Percentiles rank a stretch among this genome's conserved stretches.
phyloP scores from a whole-genome alignment of 495 filamentous ascomycete genomes.

The Penicillium argentinense region DNA sequence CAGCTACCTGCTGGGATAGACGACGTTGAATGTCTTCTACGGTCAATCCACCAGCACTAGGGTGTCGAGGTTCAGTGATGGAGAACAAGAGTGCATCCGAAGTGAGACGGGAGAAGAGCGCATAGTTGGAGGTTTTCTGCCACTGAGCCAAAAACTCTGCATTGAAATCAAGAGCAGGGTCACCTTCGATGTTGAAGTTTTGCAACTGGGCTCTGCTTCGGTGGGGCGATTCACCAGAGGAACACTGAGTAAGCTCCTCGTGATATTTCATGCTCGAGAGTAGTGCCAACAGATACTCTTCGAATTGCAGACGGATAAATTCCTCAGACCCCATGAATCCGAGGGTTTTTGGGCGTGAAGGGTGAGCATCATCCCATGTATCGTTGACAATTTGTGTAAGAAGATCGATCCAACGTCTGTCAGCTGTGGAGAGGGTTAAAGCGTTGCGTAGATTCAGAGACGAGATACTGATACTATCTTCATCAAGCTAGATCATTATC shows the following conservation, averaged over 20 bases:
- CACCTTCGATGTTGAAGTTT: conserved; percentile 64
- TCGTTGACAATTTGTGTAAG: conserved; percentile 90
- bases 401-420: conserved; percentile 95
- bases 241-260: conserved; percentile 57
- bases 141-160: conserved; percentile 71
- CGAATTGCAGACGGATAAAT: conserved; percentile 95
- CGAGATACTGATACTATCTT: conserved; percentile 79
- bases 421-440: conserved; percentile 77
- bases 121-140: conserved; percentile 84
- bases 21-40: conserved; percentile 94
- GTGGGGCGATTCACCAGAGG: conserved; percentile 27
- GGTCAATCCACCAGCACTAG: conserved; percentile 88
- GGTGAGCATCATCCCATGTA: conserved; percentile 93
- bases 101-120: conserved; percentile 73
- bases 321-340: conserved; percentile 97
- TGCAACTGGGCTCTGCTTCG: conserved; percentile 36
- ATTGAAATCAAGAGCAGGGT: conserved; percentile 80
- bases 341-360: conserved; percentile 83
- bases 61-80: conserved; percentile 88
- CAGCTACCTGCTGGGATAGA: conserved; percentile 82
- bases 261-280: conserved; percentile 89
- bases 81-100: conserved; percentile 89
- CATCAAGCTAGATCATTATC: conserved; percentile 63
- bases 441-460: conserved; percentile 76
- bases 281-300: conserved; percentile 91